These are phyloP conservation scores for Trypanosoma lewisi DNA, from an alignment of 208 protist genomes.

Conservation along the genomic window DNA sequence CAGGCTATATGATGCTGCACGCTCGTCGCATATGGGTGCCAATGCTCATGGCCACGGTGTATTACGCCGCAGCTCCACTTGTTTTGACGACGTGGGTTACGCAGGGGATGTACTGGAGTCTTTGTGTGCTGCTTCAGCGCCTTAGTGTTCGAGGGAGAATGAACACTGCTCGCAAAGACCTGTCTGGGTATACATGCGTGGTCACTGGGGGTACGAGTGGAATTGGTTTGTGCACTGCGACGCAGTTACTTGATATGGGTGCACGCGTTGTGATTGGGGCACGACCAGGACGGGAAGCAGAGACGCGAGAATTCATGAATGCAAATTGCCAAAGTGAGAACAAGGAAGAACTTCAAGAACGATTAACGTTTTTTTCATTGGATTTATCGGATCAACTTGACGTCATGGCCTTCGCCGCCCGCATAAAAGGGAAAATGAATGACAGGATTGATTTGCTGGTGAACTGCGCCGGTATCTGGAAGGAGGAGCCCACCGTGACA, in stretches of 20 bases:
- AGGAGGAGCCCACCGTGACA: conserved; percentile 52
- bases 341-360: conserved; percentile 35
- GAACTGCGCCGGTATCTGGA: conserved; percentile 79
- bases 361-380: conserved; percentile 53
- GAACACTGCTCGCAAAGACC: conserved; percentile 53
- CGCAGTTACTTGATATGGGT: conserved; percentile 72
- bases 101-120: conserved; percentile 45
- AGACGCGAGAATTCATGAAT: conserved; percentile 41
- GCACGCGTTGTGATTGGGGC: conserved; percentile 55
- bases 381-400: conserved; percentile 67
- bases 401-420: conserved; percentile 52
- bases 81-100: conserved; percentile 21
- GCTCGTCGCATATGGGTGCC: conserved; percentile 68
- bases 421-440: conserved; percentile 57
- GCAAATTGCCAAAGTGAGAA: conserved; percentile 26
- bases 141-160: conserved; percentile 48
- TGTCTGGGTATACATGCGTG: conserved; percentile 57
- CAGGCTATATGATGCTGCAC: conserved; percentile 58
- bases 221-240: conserved; percentile 67
- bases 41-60: conserved; percentile 38
- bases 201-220: conserved; percentile 79
- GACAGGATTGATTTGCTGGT: conserved; percentile 72
- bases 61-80: conserved; percentile 31
- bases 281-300: conserved; percentile 46
- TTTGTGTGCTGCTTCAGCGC: conserved; percentile 59